phyloP scores from a whole-genome alignment of 768 basidiomycete genomes.

The Trametes gibbosa region DNA sequence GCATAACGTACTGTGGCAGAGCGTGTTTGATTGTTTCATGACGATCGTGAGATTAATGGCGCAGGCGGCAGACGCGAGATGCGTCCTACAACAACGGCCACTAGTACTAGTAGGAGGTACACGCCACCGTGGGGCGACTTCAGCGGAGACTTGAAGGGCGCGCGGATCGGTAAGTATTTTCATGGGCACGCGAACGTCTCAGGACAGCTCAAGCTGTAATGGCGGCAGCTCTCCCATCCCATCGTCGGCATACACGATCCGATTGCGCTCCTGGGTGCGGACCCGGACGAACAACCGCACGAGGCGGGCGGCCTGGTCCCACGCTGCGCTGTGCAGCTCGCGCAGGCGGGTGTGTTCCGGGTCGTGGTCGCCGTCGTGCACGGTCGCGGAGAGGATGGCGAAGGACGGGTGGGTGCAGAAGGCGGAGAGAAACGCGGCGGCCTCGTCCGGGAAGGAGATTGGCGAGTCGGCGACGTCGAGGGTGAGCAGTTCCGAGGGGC shows the following conservation, averaged over 20 bases:
- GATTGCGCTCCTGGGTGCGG: not conserved
- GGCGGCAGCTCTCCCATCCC: not conserved
- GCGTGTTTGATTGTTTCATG: no score
- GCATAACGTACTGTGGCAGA: no score
- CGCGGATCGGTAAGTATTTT: not conserved
- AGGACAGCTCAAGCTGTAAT: not conserved
- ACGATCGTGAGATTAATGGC: no score
- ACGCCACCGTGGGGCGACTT: no score
- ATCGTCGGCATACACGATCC: not conserved
- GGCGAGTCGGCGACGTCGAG: conserved; percentile 19
- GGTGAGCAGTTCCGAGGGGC: conserved; percentile 3
- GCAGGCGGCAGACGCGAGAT: no score
- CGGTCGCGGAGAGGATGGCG: conserved; percentile 5
- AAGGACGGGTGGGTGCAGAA: conserved; percentile 14
- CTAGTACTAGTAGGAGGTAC: no score
- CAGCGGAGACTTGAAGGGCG: no score
- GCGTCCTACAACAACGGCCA: no score
- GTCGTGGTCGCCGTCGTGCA: conserved; percentile 3
- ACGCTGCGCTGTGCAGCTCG: conserved; percentile 7
- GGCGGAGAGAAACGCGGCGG: conserved; percentile 17
- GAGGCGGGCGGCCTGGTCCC: conserved; percentile 13
- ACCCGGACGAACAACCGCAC: conserved; percentile 9
- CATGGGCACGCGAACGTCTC: not conserved
- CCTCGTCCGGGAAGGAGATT: conserved; percentile 10
- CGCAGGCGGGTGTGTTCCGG: conserved; percentile 9